Conservation (phyloP, 2,329 filamentous ascomycete species). For the Colletotrichum echinochloae region DNA sequence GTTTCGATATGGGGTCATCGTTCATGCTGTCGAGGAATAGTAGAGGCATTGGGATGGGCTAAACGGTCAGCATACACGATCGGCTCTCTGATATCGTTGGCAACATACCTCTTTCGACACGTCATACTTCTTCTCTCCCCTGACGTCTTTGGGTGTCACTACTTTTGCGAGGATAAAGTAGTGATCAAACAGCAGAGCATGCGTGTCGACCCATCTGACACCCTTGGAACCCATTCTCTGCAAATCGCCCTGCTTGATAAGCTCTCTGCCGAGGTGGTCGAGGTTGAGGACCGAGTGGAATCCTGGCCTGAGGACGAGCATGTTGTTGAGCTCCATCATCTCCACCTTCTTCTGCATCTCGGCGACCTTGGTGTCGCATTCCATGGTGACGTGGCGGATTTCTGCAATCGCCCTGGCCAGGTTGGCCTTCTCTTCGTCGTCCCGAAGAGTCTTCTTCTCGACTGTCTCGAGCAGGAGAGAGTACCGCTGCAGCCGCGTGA, state of each 20-base stretch:
- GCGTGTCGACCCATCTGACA: slow-evolving; percentile 93
- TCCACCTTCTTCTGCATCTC: slow-evolving; percentile 93
- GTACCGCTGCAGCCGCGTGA: slow-evolving; percentile 92
- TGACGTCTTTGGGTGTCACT: slow-evolving; percentile 74
- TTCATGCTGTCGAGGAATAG: slow-evolving; percentile 92
- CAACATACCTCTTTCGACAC: slow-evolving; percentile 84
- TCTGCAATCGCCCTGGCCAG: slow-evolving; percentile 88
- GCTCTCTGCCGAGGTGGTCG: slow-evolving; percentile 90
- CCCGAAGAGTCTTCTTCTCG: slow-evolving; percentile 82
- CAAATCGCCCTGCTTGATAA: slow-evolving; percentile 90
- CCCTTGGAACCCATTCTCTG: slow-evolving; percentile 89
- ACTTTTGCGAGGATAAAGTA: slow-evolving; percentile 94
- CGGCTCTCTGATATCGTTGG: neutral
- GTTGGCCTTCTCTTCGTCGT: slow-evolving; percentile 91
- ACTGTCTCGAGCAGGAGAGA: slow-evolving; percentile 85
- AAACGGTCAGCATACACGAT: slow-evolving; percentile 45
- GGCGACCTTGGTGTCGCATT: slow-evolving; percentile 92
- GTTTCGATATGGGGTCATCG: slow-evolving; percentile 89
- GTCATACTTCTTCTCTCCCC: slow-evolving; percentile 87
- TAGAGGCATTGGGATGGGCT: slow-evolving; percentile 96
- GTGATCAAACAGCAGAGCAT: slow-evolving; percentile 94
- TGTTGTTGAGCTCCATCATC: slow-evolving; percentile 84
- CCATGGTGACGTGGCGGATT: slow-evolving; percentile 87
- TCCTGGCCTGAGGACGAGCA: slow-evolving; percentile 85
- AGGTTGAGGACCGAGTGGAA: slow-evolving; percentile 93